Evolutionary conservation across 129 eudicot genomes (phyloP).

Genomic region (Cynara cardunculus): DNA sequence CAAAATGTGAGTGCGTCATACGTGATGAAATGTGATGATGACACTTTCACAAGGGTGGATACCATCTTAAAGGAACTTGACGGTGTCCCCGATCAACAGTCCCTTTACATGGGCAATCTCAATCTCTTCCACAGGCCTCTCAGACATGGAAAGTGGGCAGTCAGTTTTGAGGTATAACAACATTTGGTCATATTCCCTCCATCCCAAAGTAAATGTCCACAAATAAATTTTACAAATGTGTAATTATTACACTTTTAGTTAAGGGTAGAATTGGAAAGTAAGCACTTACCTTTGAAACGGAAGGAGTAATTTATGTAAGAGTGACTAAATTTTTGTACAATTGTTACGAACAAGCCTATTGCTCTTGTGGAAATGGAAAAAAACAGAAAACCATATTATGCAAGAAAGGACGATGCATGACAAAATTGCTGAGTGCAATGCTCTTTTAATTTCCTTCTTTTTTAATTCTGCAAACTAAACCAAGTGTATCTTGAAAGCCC

Average conservation of each 20-base stretch:
- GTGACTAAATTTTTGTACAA: not conserved
- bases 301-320: not conserved
- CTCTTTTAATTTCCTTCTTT: not conserved
- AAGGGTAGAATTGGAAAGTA: not conserved
- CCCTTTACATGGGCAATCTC: conserved; percentile 89
- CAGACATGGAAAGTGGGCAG: conserved; percentile 96
- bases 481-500: not conserved
- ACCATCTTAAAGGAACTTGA: conserved; percentile 63
- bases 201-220: not conserved
- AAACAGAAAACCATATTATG: not conserved
- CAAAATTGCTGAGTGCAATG: not conserved
- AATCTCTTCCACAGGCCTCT: conserved; percentile 89
- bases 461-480: not conserved
- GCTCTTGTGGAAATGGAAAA: not conserved
- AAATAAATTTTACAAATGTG: no score
- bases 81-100: conserved; percentile 33
- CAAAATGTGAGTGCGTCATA: conserved; percentile 64
- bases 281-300: not conserved
- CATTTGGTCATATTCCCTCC: not conserved
- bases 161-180: conserved; percentile 66
- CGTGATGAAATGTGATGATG: conserved; percentile 95
- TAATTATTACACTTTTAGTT: not conserved
- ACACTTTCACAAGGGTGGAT: conserved; percentile 78
- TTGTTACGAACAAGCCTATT: conserved; percentile 6
- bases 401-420: not conserved